These are phyloP conservation scores for Fusarium graminum DNA, from an alignment of 2,329 filamentous ascomycete species.

Conservation along the genomic window DNA sequence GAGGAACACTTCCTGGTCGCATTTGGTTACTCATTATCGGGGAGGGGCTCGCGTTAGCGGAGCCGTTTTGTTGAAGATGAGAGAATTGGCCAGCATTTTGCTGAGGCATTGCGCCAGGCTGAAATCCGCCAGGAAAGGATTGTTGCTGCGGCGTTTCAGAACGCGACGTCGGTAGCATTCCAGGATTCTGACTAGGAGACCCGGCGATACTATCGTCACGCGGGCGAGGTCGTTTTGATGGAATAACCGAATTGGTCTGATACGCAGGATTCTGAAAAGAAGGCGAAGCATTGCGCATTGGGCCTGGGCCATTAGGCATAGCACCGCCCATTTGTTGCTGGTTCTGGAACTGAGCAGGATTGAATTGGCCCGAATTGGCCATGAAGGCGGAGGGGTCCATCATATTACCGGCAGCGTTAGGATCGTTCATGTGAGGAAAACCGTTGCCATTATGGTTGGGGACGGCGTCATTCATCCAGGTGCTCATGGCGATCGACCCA, in stretches of 20 bases:
- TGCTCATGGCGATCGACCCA: conserved; percentile 72
- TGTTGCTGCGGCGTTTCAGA: conserved; percentile 92
- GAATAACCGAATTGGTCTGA: conserved; percentile 87
- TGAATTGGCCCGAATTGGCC: conserved; percentile 71
- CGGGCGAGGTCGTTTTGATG: conserved; percentile 87
- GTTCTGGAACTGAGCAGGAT: conserved; percentile 69
- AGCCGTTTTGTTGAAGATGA: conserved; percentile 84
- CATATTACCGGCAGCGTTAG: conserved; percentile 68
- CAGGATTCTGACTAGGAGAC: conserved; percentile 81
- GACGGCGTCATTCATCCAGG: conserved; percentile 79
- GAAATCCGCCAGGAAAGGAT: conserved; percentile 77
- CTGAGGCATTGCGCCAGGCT: conserved; percentile 69
- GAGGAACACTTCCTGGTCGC: conserved; percentile 76
- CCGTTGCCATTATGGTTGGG: conserved; percentile 78
- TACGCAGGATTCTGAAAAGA: conserved; percentile 82
- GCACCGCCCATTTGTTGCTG: conserved; percentile 64
- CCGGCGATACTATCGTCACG: conserved; percentile 86
- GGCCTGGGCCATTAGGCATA: conserved; percentile 86
- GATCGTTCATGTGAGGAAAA: conserved; percentile 74
- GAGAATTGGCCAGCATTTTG: conserved; percentile 78
- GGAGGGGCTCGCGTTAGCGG: conserved; percentile 88
- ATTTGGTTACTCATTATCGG: conserved; percentile 90
- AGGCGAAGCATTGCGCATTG: conserved; percentile 84
- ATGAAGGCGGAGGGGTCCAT: conserved; percentile 76
- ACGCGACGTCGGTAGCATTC: conserved; percentile 83